Conservation (phyloP, 345 rosid genomes). For the Litchi chinensis region DNA sequence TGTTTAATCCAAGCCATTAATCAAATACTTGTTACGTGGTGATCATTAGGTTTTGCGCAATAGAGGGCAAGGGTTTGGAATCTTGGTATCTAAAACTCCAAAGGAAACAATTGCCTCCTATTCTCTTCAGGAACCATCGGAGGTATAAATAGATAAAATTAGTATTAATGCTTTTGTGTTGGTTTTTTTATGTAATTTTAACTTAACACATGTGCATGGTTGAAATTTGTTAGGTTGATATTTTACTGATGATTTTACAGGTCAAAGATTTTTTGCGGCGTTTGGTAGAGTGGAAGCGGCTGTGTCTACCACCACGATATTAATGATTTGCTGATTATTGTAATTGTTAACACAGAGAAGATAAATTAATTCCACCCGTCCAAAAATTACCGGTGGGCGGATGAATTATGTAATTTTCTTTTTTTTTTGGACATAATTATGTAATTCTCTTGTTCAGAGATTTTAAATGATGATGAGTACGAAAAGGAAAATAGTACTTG, state of each 20-base stretch:
- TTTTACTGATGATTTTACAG: conserved; percentile 34
- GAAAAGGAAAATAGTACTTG: conserved; percentile 5
- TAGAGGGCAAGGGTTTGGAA: conserved; percentile 84
- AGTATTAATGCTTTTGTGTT: no score
- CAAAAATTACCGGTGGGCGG: conserved; percentile 8
- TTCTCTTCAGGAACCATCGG: conserved; percentile 83
- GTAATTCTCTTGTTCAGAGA: conserved; percentile 28
- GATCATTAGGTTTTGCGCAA: conserved; percentile 59
- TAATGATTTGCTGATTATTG: not conserved
- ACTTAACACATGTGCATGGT: not conserved
- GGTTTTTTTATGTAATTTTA: no score
- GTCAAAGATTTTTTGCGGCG: conserved; percentile 70
- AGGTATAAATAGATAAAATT: conserved; percentile 38
- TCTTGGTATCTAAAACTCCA: conserved; percentile 82
- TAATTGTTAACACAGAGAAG: not conserved
- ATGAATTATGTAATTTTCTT: conserved; percentile 28
- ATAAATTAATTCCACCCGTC: conserved; percentile 7
- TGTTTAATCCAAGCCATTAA: not conserved
- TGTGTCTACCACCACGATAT: conserved; percentile 21
- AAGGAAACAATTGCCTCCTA: conserved; percentile 88
- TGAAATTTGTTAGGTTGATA: not conserved
- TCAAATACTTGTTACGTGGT: not conserved
- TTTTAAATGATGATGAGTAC: conserved; percentile 25
- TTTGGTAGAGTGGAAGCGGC: conserved; percentile 70
- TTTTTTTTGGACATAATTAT: conserved; percentile 7